Conservation (phyloP, 2,329 filamentous ascomycete species). For the Dissoconium aciculare region DNA sequence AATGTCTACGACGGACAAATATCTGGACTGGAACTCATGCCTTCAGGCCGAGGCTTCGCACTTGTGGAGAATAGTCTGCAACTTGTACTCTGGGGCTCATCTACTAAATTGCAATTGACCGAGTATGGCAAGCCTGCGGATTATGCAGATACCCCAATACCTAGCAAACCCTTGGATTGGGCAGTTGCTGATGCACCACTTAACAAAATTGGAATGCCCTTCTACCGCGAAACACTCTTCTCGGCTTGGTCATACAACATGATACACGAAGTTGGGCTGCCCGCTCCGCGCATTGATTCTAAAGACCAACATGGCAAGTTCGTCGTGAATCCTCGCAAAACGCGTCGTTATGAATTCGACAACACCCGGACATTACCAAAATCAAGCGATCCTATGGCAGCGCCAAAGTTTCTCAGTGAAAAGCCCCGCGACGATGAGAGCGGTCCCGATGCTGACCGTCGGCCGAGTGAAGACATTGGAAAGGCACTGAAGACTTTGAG, state of each 20-base stretch:
- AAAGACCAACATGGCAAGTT: conserved; percentile 55
- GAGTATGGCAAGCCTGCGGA: conserved; percentile 66
- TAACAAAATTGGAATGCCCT: conserved; percentile 78
- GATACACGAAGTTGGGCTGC: conserved; percentile 71
- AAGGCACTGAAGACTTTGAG: conserved; percentile 54
- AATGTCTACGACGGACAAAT: conserved; percentile 59
- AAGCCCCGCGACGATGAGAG: conserved; percentile 51
- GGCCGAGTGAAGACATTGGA: conserved; percentile 42
- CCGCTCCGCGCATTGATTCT: conserved; percentile 59
- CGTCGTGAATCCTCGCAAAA: conserved; percentile 40
- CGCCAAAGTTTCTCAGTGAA: conserved; percentile 89
- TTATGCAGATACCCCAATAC: conserved; percentile 52
- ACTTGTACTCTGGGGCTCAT: conserved; percentile 79
- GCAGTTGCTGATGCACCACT: conserved; percentile 54
- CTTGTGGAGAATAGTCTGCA: conserved; percentile 64
- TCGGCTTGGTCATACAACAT: conserved; percentile 82
- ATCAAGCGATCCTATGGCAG: conserved; percentile 47
- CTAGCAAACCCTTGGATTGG: conserved; percentile 31
- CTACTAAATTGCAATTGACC: conserved; percentile 71
- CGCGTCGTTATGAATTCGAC: conserved; percentile 63
- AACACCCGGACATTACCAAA: conserved; percentile 35
- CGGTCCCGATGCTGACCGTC: conserved; percentile 27
- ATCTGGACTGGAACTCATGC: conserved; percentile 69
- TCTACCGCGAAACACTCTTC: conserved; percentile 73
- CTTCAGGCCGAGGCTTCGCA: conserved; percentile 72